Conservation (phyloP, 768 basidiomycete genomes). For the Cystofilobasidium bisporidii region DNA sequence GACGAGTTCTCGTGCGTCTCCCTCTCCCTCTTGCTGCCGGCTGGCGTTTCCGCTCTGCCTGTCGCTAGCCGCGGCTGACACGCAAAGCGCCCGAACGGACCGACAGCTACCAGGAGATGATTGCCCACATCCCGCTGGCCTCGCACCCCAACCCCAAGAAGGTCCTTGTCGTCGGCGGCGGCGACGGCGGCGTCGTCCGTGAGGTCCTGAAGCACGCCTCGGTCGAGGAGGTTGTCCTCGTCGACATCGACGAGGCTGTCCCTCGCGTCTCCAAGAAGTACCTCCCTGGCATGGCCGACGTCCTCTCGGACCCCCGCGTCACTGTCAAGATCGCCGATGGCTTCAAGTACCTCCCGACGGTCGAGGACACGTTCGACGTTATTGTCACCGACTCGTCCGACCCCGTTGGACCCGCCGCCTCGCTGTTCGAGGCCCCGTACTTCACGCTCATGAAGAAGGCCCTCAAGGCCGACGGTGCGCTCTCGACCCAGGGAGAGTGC, state of each 20-base stretch:
- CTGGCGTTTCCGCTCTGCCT: too few species aligned
- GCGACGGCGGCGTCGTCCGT: slow-evolving; percentile 94
- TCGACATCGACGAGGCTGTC: slow-evolving; percentile 98
- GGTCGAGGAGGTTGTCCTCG: slow-evolving; percentile 85
- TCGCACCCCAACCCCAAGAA: slow-evolving; percentile 92
- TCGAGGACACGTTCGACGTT: slow-evolving; percentile 80
- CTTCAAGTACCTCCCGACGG: slow-evolving; percentile 88
- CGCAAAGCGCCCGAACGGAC: too few species aligned
- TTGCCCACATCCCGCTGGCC: slow-evolving; percentile 88
- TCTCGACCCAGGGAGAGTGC: slow-evolving; percentile 92
- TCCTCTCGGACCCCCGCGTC: slow-evolving; percentile 71
- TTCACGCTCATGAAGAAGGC: slow-evolving; percentile 89
- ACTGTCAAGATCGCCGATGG: slow-evolving; percentile 83
- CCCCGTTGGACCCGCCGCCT: slow-evolving; percentile 87
- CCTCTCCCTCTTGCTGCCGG: too few species aligned
- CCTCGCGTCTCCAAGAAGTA: slow-evolving; percentile 85
- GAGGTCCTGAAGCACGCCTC: slow-evolving; percentile 89
- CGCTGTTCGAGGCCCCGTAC: slow-evolving; percentile 94
- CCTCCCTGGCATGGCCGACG: slow-evolving; percentile 85
- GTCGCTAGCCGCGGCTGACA: too few species aligned
- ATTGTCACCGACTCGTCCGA: slow-evolving; percentile 99
- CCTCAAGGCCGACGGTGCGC: slow-evolving; percentile 76
- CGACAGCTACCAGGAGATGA: slow-evolving; percentile 94
- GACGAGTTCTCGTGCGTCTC: slow-evolving; percentile 92
- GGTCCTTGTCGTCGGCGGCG: slow-evolving; percentile 95